These are phyloP conservation scores for Boletus vermiculosoides DNA, from an alignment of 768 basidiomycete genomes.

Conservation along the genomic window DNA sequence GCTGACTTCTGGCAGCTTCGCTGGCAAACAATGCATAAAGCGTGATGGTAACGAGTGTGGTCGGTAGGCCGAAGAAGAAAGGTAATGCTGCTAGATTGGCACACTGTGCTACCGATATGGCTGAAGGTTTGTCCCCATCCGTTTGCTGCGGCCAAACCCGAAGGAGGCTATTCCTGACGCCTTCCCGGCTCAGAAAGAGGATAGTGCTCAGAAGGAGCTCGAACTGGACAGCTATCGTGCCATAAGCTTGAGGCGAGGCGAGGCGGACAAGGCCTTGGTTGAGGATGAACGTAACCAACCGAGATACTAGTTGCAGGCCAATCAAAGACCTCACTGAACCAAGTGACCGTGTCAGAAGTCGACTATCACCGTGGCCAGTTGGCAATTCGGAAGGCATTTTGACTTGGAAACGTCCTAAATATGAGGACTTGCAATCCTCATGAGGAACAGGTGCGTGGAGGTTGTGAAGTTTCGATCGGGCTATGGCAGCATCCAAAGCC, in stretches of 20 bases:
- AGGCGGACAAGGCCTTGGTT: slow-evolving; percentile 87
- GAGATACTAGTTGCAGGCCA: slow-evolving; percentile 80
- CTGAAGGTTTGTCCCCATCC: neutral
- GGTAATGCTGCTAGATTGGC: slow-evolving; percentile 63
- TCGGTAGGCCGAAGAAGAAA: slow-evolving; percentile 62
- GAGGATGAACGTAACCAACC: slow-evolving; percentile 81
- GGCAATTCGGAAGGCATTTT: slow-evolving; percentile 8
- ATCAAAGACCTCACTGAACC: slow-evolving; percentile 65
- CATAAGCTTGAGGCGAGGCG: slow-evolving; percentile 80
- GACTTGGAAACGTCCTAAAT: slow-evolving; percentile 5
- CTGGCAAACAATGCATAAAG: slow-evolving; percentile 59
- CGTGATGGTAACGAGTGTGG: slow-evolving; percentile 50
- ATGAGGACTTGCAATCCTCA: slow-evolving; percentile 4
- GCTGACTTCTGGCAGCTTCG: slow-evolving; percentile 54
- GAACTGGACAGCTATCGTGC: slow-evolving; percentile 91
- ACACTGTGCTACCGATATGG: slow-evolving; percentile 19
- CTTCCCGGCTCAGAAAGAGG: slow-evolving; percentile 91
- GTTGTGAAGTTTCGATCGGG: neutral
- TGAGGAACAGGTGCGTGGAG: neutral
- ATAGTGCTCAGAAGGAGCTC: slow-evolving; percentile 89
- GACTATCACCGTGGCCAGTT: slow-evolving; percentile 3
- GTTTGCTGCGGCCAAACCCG: slow-evolving; percentile 42
- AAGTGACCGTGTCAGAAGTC: slow-evolving; percentile 33
- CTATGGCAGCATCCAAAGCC: neutral
- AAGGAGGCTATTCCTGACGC: slow-evolving; percentile 81